These are phyloP conservation scores for Glycine soja DNA, from an alignment of 306 rosid genomes.

Conservation along the genomic window DNA sequence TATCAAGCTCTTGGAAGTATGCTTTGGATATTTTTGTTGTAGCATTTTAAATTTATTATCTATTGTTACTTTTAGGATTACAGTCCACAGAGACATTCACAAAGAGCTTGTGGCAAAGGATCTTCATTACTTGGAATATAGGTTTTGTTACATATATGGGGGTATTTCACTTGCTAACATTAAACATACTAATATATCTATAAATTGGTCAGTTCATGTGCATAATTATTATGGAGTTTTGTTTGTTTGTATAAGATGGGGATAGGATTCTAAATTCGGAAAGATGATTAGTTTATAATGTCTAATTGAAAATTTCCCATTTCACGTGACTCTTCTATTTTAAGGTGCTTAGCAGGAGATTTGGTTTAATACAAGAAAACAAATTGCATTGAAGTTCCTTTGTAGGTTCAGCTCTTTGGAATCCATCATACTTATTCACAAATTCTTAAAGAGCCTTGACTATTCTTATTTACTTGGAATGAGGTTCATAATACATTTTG, in stretches of 20 bases:
- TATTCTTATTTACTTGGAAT: slow-evolving; percentile 77
- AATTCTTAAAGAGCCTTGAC: slow-evolving; percentile 72
- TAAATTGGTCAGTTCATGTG: not conserved
- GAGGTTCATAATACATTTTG: slow-evolving; percentile 91
- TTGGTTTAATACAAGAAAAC: slow-evolving; percentile 22
- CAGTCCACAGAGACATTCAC: too few relatives aligned
- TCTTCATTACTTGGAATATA: too few relatives aligned
- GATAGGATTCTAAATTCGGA: not conserved
- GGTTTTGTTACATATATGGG: too few relatives aligned
- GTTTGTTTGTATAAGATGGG: slow-evolving; percentile 10
- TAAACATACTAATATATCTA: not conserved
- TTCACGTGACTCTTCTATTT: not conserved
- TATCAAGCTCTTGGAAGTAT: too few relatives aligned
- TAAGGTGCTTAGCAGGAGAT: slow-evolving; percentile 4
- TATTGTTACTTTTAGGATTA: too few relatives aligned
- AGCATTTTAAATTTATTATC: too few relatives aligned
- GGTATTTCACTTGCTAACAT: too few relatives aligned
- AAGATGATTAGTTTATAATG: not conserved
- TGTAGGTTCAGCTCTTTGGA: slow-evolving; percentile 82
- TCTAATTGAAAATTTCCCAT: not conserved
- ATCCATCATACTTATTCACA: slow-evolving; percentile 74
- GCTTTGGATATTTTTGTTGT: too few relatives aligned
- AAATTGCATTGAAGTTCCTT: not conserved
- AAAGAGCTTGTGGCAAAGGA: too few relatives aligned
- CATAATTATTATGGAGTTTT: not conserved